Evolutionary conservation across 306 rosid species (phyloP).

Genomic region (Coriaria nepalensis): DNA sequence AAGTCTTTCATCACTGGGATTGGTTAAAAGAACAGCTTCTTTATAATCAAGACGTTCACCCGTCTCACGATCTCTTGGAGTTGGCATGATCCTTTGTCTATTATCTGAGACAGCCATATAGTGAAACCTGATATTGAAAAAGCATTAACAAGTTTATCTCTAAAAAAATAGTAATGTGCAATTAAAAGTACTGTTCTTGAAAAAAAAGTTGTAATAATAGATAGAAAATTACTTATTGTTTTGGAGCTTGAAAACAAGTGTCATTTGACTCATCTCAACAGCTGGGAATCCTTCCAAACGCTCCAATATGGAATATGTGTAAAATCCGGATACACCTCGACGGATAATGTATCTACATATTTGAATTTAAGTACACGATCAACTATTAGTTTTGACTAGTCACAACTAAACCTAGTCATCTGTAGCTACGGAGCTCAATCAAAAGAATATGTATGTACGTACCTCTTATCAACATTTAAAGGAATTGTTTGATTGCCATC

Average conservation of each 20-base stretch:
- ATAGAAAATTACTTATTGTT: conserved; percentile 20
- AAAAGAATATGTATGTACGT: not conserved
- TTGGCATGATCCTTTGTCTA: conserved; percentile 59
- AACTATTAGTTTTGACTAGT: too few species aligned
- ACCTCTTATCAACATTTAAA: conserved; percentile 64
- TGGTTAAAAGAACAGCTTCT: conserved; percentile 59
- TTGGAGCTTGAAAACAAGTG: conserved; percentile 41
- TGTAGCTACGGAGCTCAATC: too few species aligned
- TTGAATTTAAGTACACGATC: too few species aligned
- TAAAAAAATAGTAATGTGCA: too few species aligned
- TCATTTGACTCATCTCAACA: conserved; percentile 28
- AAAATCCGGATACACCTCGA: conserved; percentile 51
- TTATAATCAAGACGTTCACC: conserved; percentile 36
- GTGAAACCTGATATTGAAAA: conserved; percentile 24
- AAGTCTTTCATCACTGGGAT: conserved; percentile 21
- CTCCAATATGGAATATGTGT: conserved; percentile 44
- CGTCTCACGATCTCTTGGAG: conserved; percentile 13
- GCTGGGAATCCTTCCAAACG: conserved; percentile 42
- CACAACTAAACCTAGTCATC: too few species aligned
- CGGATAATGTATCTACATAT: conserved; percentile 44
- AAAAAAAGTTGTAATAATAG: not conserved
- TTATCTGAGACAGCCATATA: conserved; percentile 59
- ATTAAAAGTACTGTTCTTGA: not conserved
- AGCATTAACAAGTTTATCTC: too few species aligned
- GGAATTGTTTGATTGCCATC: conserved; percentile 17